These are phyloP conservation scores for Oropetium thomaeum DNA, from an alignment of 176 grass and related monocot genomes.

Conservation along the genomic window DNA sequence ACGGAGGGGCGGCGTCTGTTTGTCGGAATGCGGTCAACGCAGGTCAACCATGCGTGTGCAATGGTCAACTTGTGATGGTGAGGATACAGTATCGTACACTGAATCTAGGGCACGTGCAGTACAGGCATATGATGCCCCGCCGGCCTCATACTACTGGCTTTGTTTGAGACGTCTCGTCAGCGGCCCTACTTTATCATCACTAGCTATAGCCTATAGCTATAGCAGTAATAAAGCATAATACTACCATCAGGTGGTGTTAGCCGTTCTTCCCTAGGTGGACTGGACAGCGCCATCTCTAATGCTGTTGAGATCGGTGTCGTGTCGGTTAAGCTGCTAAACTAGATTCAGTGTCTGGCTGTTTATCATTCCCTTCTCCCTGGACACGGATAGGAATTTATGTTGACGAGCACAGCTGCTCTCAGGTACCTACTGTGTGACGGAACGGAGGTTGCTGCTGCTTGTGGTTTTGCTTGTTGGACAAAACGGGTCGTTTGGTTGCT, in stretches of 20 bases:
- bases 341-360: no score
- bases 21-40: not conserved
- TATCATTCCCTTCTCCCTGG: no score
- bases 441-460: no score
- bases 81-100: not conserved
- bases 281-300: slow-evolving; percentile 17
- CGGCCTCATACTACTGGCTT: not conserved
- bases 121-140: no score
- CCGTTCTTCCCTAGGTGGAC: slow-evolving; percentile 33
- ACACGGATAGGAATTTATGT: no score
- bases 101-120: not conserved
- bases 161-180: slow-evolving; percentile 37
- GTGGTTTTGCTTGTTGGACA: no score
- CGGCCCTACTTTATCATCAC: slow-evolving; percentile 19
- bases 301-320: not conserved
- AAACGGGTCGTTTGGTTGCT: no score
- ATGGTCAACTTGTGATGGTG: slow-evolving; percentile 6
- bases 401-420: no score
- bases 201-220: no score
- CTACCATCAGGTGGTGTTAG: not conserved
- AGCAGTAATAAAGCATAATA: no score
- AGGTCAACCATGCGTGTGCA: slow-evolving; percentile 2
- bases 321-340: not conserved
- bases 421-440: no score
- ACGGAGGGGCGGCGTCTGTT: not conserved